Base-by-base conservation (phyloP, 2,329 filamentous ascomycete species). In the Neurospora sp. region DNA sequence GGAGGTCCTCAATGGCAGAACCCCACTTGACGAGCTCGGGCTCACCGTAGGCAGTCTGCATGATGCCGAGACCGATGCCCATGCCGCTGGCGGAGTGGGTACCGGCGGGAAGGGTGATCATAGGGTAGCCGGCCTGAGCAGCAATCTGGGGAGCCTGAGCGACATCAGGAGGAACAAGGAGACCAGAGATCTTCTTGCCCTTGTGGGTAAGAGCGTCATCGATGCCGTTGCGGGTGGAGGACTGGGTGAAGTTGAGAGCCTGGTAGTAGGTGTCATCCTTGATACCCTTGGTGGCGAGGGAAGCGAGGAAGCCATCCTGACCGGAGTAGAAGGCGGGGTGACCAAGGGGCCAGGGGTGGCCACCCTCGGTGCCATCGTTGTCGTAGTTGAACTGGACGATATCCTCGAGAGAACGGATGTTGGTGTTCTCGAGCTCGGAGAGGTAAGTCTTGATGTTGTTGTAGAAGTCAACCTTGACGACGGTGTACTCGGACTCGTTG, bases 401-500 rank as follows among this genome's bases (percentile, higher is more conserved):
- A 73, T 92, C 89, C 72, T 89, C 86, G 0, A 92, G 79, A 1
- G 83, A 84, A 40, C 81, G 82, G 43, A 91, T 83, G 6, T 83
- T 77, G 6, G 88, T 90, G 79, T 91, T 91, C 33, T 81, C 79
- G 0, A 92, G 82, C 73, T 88, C 85, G 0, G 85, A 81, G 0
- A 92, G 85, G 73, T 92, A 92, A 0, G 81, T 78, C 69, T 84
- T 83, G 77, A 92, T 83, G 75, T 86, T 83, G 75, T 84, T 85
- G 78, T 90, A 90, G 74, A 90, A 90, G 76, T 91, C 88, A 0
- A 89, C 87, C 77, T 92, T 92, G 73, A 93, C 83, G 67, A 90
- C 87, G 0, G 88, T 91, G 79, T 89, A 92, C 77, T 92, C 90
- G 15, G 88, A 92, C 78, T 92, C 87, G 71, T 92, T 92, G n/a